A percentile compares a stretch with the other conserved stretches of the same genome.
phyloP scores from a whole-genome alignment of 2,329 filamentous ascomycete genomes.

The Phialophora verrucosa region DNA sequence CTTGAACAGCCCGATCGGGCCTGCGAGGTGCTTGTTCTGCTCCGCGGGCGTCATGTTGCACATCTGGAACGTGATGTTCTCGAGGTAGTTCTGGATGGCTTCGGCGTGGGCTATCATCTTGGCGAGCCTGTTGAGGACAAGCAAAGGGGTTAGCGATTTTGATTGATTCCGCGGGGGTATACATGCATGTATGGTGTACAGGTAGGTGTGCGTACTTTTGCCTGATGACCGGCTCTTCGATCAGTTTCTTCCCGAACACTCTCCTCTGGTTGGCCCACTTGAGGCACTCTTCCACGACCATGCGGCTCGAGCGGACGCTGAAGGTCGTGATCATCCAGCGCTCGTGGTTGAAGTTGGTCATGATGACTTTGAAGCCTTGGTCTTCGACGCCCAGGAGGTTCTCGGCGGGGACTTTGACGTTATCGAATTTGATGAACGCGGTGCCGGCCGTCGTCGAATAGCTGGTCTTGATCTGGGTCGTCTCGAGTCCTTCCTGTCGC shows the following conservation, averaged over 20 bases:
- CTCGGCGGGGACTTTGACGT: conserved; percentile 71
- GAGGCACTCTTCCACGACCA: conserved; percentile 67
- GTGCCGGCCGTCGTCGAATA: conserved; percentile 65
- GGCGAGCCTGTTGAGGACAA: conserved; percentile 53
- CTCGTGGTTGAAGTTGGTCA: conserved; percentile 78
- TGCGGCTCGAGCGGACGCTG: conserved; percentile 65
- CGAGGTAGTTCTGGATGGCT: conserved; percentile 71
- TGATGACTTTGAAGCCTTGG: conserved; percentile 73
- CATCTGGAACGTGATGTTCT: conserved; percentile 51
- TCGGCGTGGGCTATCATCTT: conserved; percentile 72
- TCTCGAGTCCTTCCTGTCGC: conserved; percentile 66
- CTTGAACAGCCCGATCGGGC: conserved; percentile 66
- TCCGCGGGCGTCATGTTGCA: conserved; percentile 58
- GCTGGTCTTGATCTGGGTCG: conserved; percentile 69
- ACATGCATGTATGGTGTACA: background rate
- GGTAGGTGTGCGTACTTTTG: conserved; percentile 55
- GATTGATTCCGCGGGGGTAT: background rate
- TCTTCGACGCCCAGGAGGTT: conserved; percentile 75
- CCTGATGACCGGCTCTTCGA: conserved; percentile 76
- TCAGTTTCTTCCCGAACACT: conserved; percentile 70
- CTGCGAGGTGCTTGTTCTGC: conserved; percentile 62
- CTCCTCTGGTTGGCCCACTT: conserved; percentile 83
- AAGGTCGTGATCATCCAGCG: conserved; percentile 71
- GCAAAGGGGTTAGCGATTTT: background rate
- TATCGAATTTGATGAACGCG: conserved; percentile 75